Conservation (phyloP, 106 monocot species). For the Iris macrosiphon region DNA sequence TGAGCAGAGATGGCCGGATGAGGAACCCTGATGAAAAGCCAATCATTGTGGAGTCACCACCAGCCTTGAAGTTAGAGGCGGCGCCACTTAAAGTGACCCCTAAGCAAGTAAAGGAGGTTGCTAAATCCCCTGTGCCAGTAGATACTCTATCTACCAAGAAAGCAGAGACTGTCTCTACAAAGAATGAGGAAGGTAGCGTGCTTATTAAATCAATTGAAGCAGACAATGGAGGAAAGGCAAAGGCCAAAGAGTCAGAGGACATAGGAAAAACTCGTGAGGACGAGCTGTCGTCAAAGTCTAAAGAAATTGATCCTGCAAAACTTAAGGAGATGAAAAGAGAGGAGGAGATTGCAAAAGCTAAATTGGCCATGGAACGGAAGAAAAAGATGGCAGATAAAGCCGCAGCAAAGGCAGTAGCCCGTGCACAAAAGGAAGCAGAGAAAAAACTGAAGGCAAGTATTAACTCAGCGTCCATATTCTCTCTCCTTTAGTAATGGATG, state of each 20-base stretch:
- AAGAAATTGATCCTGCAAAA: slow-evolving; percentile 41
- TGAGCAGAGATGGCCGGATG: slow-evolving; percentile 69
- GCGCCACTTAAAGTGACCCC: not conserved
- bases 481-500: no score
- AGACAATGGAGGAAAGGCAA: slow-evolving; percentile 14
- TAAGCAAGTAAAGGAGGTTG: slow-evolving; percentile 38
- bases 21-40: slow-evolving; percentile 87
- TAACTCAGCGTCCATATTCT: not conserved
- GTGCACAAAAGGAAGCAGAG: slow-evolving; percentile 80
- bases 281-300: slow-evolving; percentile 16
- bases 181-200: slow-evolving; percentile 15
- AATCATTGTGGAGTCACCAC: slow-evolving; percentile 23
- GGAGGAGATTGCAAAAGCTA: slow-evolving; percentile 88
- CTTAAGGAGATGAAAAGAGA: slow-evolving; percentile 80
- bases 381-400: slow-evolving; percentile 85
- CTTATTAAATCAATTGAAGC: slow-evolving; percentile 19
- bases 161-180: slow-evolving; percentile 7
- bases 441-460: slow-evolving; percentile 58
- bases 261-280: not conserved
- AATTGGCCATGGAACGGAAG: slow-evolving; percentile 76
- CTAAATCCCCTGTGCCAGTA: not conserved
- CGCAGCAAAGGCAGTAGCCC: slow-evolving; percentile 56
- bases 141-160: not conserved
- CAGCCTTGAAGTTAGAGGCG: slow-evolving; percentile 18
- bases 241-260: slow-evolving; percentile 9